Evolutionary conservation across 176 grass and related monocot species (phyloP), one percentile per base, ranked within the genome.

Genomic region (Bonia amplexicaulis): DNA sequence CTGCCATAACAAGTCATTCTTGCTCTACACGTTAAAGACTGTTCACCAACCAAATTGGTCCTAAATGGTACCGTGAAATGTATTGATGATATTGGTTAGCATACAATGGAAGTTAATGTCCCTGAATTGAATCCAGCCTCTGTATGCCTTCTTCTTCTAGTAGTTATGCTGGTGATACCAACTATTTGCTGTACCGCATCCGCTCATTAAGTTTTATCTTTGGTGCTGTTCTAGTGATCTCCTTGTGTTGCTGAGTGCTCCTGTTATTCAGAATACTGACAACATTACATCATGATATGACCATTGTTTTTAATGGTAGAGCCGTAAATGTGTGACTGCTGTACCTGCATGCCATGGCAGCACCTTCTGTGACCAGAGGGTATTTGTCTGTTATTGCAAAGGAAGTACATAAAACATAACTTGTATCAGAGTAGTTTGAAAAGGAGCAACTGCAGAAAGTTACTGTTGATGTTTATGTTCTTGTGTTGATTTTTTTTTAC

Each of bases 41-140:
- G 19, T 83, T 73, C 74, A 90, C 80, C 61, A 79, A 90, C 80
- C 80, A 87, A 53, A 75, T 80, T 69, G 88, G 85, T 67, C 70
- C 81, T 80, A 80, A 82, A 84, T 80, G 52, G 74, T 90, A 87
- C 80, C 35, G 69, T 66, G 52, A 83, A 74, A 74, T 84, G 52
- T 87, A 75, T 80, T 84, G n/a, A 84, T 84, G n/a, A 62, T 87
- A 74, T 82, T 74, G 67, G 75, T 51, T 52, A 83, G 44, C 80
- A 87, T 68, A 67, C 29, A 17, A 26, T 67, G 74, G 39, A 87
- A 80, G 42, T 78, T 90, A 51, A 61, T 58, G 61, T 67, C 49
- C 62, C 84, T 84, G 77, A 70, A 76, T 40, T 82, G 31, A 69
- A 79, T 80, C 75, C 67, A 67, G 47, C 48, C 3, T 59, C 7